Conservation (phyloP, 2,329 filamentous ascomycete species). For the Fusarium liriodendri region DNA sequence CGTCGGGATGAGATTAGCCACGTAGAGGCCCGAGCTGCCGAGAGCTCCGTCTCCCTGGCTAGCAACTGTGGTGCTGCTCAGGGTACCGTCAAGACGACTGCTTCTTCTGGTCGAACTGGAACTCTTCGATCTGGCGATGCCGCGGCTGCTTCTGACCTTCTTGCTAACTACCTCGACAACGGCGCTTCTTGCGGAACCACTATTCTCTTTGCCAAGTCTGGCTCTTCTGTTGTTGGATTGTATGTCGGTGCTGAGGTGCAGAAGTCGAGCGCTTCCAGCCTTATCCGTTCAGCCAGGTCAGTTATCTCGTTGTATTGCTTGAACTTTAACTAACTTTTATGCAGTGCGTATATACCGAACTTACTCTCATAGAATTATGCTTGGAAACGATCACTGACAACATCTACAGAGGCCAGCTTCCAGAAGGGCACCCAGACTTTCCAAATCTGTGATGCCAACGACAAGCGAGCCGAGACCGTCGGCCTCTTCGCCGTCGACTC, state of each 20-base stretch:
- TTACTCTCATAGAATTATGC: background rate
- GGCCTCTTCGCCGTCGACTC: constrained; percentile 35
- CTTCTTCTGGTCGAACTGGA: constrained; percentile 12
- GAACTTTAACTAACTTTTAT: background rate
- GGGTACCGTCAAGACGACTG: constrained; percentile 26
- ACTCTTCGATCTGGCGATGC: constrained; percentile 20
- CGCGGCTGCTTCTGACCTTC: constrained; percentile 22
- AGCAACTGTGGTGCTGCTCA: constrained; percentile 38
- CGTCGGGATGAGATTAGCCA: constrained; percentile 16
- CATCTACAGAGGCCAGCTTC: constrained; percentile 11
- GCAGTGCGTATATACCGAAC: constrained; percentile 16
- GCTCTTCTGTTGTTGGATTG: constrained; percentile 34
- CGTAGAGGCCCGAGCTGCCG: constrained; percentile 25
- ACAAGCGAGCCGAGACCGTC: constrained; percentile 32
- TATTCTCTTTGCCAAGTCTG: constrained; percentile 41
- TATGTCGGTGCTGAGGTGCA: constrained; percentile 40
- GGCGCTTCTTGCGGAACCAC: constrained; percentile 36
- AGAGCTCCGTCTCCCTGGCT: constrained; percentile 20
- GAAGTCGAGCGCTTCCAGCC: constrained; percentile 31
- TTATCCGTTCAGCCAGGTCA: constrained; percentile 28
- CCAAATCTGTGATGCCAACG: constrained; percentile 32
- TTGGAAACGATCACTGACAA: background rate
- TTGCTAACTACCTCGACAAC: constrained; percentile 34
- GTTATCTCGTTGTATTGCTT: background rate
- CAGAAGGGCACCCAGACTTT: constrained; percentile 32